A percentile compares a stretch with the other conserved stretches of the same genome.
These are phyloP conservation scores for Fraxinus floribunda DNA, from an alignment of 305 asterid genomes.

Conservation along the genomic window DNA sequence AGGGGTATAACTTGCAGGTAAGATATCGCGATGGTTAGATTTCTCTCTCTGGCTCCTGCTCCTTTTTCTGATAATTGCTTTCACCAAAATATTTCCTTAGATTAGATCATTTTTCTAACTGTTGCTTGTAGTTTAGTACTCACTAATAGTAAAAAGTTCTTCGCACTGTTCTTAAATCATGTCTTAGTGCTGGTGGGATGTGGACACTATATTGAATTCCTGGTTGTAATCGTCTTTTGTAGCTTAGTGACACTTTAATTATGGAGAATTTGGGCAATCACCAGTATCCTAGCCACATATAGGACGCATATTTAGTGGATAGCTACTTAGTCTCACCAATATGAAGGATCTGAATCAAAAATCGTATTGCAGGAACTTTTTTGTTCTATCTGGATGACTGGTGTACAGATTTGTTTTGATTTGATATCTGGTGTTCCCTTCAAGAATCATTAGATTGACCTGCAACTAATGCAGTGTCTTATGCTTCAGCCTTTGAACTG, in stretches of 20 bases:
- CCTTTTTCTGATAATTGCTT: slow-evolving; percentile 7
- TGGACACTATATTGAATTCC: slow-evolving; percentile 6
- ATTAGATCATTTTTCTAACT: neutral
- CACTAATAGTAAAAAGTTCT: neutral
- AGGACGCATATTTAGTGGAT: slow-evolving; percentile 28
- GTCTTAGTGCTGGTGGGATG: slow-evolving; percentile 4
- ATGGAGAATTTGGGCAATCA: slow-evolving; percentile 15
- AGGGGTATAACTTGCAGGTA: slow-evolving; percentile 42
- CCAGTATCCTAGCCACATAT: slow-evolving; percentile 18
- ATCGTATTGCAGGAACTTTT: slow-evolving; percentile 53
- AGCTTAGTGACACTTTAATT: slow-evolving; percentile 7
- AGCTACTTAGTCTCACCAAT: slow-evolving; percentile 35
- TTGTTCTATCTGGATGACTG: slow-evolving; percentile 37
- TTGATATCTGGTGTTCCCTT: slow-evolving; percentile 33
- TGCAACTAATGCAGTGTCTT: slow-evolving; percentile 31
- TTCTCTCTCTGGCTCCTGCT: slow-evolving; percentile 16
- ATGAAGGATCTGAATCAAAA: slow-evolving; percentile 38
- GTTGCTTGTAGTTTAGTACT: neutral
- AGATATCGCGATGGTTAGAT: slow-evolving; percentile 33
- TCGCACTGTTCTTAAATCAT: slow-evolving; percentile 9
- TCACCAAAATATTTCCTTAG: neutral
- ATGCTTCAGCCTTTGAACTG: slow-evolving; percentile 29
- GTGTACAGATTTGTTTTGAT: slow-evolving; percentile 33
- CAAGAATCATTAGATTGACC: slow-evolving; percentile 37
- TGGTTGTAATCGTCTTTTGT: slow-evolving; percentile 16